Conservation (phyloP, 2,329 filamentous ascomycete genomes). For the Cercospora sp. region DNA sequence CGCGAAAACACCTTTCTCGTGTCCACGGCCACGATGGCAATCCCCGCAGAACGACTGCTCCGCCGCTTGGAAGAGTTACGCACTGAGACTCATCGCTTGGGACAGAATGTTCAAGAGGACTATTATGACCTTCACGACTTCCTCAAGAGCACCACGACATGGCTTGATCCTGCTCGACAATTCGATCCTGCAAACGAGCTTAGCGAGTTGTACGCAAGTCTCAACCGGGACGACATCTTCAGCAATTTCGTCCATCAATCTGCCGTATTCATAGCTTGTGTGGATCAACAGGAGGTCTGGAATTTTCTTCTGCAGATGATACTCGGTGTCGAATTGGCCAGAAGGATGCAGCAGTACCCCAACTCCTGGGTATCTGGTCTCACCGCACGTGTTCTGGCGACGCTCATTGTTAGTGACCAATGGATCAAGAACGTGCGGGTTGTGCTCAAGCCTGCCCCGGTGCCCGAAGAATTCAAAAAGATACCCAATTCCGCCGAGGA, state of each 20-base stretch:
- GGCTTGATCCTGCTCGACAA: not conserved
- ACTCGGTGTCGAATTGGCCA: not conserved
- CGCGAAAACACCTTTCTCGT: not conserved
- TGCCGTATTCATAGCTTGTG: not conserved
- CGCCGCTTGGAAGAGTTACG: not conserved
- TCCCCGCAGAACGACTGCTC: not conserved
- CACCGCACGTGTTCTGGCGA: not conserved
- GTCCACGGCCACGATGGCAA: not conserved
- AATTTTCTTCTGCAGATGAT: not conserved
- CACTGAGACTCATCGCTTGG: not conserved
- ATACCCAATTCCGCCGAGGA: not conserved
- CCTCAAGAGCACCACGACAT: not conserved
- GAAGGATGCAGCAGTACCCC: not conserved
- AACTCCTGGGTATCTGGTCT: not conserved
- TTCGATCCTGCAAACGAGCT: slow-evolving; percentile 1
- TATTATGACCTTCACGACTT: not conserved
- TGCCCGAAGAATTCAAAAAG: not conserved
- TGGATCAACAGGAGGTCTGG: not conserved
- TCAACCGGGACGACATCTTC: not conserved
- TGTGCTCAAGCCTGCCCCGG: not conserved
- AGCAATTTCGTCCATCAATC: not conserved
- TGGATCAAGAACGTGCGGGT: not conserved
- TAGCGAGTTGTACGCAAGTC: slow-evolving; percentile 1
- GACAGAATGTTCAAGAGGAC: not conserved
- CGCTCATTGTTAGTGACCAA: not conserved